phyloP scores from a whole-genome alignment of 2,329 filamentous ascomycete species.

The Rutstroemia sp. region DNA sequence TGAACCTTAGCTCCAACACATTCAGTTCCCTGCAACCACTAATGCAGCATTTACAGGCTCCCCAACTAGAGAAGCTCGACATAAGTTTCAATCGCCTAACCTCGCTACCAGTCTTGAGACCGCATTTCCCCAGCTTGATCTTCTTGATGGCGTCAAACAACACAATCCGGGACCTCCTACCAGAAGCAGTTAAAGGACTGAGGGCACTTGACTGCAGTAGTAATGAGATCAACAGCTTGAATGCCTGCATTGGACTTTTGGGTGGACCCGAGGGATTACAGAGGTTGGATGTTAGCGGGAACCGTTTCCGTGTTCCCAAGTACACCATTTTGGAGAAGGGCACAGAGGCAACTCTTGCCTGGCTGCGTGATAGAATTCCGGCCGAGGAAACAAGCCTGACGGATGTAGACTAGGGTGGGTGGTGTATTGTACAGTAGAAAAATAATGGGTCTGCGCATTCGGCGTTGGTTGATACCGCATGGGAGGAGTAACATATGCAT shows the following conservation, averaged over 20 bases:
- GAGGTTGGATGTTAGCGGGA: conserved; percentile 72
- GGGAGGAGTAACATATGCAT: background rate
- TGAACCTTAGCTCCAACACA: conserved; percentile 69
- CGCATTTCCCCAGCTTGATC: conserved; percentile 61
- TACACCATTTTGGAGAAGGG: conserved; percentile 80
- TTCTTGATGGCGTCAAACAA: conserved; percentile 75
- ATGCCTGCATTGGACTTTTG: conserved; percentile 72
- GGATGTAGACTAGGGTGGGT: conserved; percentile 13
- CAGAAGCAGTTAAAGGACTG: conserved; percentile 66
- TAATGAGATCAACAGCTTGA: conserved; percentile 78
- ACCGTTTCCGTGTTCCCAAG: conserved; percentile 79
- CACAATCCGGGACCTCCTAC: conserved; percentile 63
- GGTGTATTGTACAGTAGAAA: background rate
- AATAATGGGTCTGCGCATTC: background rate
- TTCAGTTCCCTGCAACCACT: conserved; percentile 65
- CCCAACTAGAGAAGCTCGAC: conserved; percentile 68
- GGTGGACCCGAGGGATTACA: conserved; percentile 52
- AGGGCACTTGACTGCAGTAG: conserved; percentile 71
- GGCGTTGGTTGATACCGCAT: conserved; percentile 5
- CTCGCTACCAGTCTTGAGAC: conserved; percentile 58
- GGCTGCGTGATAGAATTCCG: conserved; percentile 72
- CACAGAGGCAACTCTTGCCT: conserved; percentile 75
- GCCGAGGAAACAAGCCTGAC: conserved; percentile 29
- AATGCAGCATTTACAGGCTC: conserved; percentile 60
- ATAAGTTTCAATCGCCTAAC: conserved; percentile 76